These are phyloP conservation scores for Psilocybe mexicana DNA, from an alignment of 1,284 basidiomycete genomes.

Conservation along the genomic window DNA sequence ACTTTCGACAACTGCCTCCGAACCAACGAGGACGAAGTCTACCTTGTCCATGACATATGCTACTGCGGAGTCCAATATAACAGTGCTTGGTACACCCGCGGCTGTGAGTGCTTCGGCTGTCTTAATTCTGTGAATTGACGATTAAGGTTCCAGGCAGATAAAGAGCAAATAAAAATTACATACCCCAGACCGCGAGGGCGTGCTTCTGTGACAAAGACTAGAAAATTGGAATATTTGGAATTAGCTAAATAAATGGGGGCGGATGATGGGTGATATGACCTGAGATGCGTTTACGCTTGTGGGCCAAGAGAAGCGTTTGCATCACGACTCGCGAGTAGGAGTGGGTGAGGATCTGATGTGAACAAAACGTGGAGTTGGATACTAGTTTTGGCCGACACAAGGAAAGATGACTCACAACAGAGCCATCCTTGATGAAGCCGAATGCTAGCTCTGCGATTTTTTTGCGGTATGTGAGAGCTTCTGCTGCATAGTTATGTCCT, in stretches of 20 bases:
- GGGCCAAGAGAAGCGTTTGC: conserved; percentile 87
- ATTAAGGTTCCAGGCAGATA: conserved; percentile 13
- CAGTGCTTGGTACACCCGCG: conserved; percentile 90
- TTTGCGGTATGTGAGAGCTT: conserved; percentile 84
- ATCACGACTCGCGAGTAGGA: conserved; percentile 96
- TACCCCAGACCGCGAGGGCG: conserved; percentile 83
- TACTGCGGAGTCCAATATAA: conserved; percentile 95
- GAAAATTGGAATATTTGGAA: conserved; percentile 15
- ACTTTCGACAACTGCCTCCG: conserved; percentile 96
- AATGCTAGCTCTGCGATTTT: conserved; percentile 91
- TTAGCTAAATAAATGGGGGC: conserved; percentile 8
- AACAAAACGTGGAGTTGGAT: conserved; percentile 5
- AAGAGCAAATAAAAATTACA: conserved; percentile 27
- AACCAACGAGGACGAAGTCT: conserved; percentile 94
- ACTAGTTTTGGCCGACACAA: not conserved
- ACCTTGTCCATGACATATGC: conserved; percentile 96
- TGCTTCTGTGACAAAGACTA: conserved; percentile 96
- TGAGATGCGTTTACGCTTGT: conserved; percentile 89
- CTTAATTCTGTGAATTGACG: conserved; percentile 61
- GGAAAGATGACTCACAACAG: conserved; percentile 60
- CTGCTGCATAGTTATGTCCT: conserved; percentile 73
- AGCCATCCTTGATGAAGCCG: conserved; percentile 93
- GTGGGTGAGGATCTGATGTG: conserved; percentile 85
- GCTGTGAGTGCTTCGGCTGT: conserved; percentile 85
- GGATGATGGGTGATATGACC: conserved; percentile 31